Percentiles rank a stretch among this genome's conserved stretches.
These are phyloP conservation scores for Jatropha curcas DNA, from an alignment of 345 rosid genomes.

Conservation along the genomic window DNA sequence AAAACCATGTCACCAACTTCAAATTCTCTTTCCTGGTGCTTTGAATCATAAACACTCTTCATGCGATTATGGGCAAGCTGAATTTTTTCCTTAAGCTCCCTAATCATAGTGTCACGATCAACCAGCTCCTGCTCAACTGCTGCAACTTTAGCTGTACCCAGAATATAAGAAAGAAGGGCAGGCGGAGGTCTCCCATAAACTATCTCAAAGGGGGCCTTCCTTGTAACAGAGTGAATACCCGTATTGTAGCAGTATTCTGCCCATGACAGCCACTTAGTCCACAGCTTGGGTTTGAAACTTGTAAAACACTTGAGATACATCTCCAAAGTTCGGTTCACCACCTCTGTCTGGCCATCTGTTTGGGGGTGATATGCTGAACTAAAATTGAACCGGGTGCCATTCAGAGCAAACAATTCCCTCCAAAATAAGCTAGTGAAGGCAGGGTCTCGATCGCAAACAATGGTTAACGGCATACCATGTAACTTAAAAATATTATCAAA, in stretches of 20 bases:
- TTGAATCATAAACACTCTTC: too few relatives aligned
- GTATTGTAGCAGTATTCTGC: not conserved
- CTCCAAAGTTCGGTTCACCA: too few relatives aligned
- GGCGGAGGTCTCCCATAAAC: not conserved
- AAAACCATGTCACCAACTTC: not conserved
- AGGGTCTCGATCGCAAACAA: not conserved
- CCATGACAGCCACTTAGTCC: not conserved
- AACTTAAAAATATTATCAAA: too few relatives aligned
- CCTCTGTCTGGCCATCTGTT: too few relatives aligned
- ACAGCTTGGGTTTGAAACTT: not conserved
- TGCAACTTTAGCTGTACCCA: not conserved
- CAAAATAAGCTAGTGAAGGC: not conserved
- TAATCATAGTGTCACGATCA: not conserved
- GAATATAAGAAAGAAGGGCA: not conserved
- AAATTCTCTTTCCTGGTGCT: not conserved
- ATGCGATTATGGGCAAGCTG: not conserved
- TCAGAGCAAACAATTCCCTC: too few relatives aligned
- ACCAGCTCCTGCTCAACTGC: not conserved
- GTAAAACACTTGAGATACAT: too few relatives aligned
- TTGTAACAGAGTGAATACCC: not conserved
- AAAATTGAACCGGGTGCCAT: not conserved
- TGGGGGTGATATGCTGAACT: too few relatives aligned
- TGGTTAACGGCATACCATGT: not conserved
- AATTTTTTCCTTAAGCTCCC: not conserved
- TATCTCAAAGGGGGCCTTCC: too few relatives aligned